Conservation (phyloP, 169 alveolate genomes). For the Plasmodium inui region DNA sequence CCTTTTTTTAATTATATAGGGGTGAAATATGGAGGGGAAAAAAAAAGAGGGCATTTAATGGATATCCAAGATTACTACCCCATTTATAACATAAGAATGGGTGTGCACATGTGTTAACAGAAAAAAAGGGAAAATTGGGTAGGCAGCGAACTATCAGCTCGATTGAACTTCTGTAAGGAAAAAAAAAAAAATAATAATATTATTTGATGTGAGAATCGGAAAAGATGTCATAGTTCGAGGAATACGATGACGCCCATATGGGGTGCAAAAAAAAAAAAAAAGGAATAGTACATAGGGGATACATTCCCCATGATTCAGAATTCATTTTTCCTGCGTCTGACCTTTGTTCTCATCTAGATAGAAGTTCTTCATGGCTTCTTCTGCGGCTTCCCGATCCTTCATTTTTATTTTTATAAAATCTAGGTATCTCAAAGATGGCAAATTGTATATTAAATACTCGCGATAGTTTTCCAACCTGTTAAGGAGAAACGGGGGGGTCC, state of each 20-base stretch:
- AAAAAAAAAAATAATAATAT: not conserved
- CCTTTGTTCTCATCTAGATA: conserved; percentile 5
- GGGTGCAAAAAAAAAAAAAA: not conserved
- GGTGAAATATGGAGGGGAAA: not conserved
- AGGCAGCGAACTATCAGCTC: not conserved
- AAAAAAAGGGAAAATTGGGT: not conserved
- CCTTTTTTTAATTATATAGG: not conserved
- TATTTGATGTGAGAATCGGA: not conserved
- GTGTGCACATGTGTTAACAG: not conserved
- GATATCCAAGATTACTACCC: not conserved
- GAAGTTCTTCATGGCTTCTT: conserved; percentile 46
- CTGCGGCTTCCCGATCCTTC: conserved; percentile 82
- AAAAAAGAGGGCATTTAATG: not conserved
- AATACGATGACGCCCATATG: not conserved
- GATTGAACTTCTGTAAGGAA: conserved; percentile 27
- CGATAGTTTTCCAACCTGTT: conserved; percentile 81
- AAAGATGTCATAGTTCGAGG: not conserved
- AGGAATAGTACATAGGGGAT: not conserved
- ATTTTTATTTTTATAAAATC: conserved; percentile 81
- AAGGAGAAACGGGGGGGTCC: not conserved
- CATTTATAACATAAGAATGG: not conserved
- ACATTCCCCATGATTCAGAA: not conserved
- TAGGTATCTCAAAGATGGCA: conserved; percentile 84
- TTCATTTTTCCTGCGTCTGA: conserved; percentile 6
- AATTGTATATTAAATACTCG: conserved; percentile 77